Conservation (phyloP, 371 early-diverging fungal genomes). For the Mortierella sp. region DNA sequence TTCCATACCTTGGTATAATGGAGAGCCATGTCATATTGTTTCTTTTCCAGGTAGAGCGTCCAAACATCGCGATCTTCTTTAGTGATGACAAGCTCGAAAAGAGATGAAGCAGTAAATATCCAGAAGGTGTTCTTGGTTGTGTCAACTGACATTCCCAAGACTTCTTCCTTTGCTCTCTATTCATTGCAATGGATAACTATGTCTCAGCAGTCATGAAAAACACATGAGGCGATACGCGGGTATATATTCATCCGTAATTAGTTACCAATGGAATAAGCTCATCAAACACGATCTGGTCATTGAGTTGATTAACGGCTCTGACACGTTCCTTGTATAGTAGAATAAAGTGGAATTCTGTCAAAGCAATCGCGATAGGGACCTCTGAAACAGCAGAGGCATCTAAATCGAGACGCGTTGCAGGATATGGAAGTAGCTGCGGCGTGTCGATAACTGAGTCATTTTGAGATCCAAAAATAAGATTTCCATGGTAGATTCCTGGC, state of each 20-base stretch:
- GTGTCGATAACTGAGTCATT: conserved; percentile 84
- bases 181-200: neutral
- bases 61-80: conserved; percentile 95
- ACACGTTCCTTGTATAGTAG: conserved; percentile 82
- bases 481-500: conserved; percentile 88
- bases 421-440: conserved; percentile 84
- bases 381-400: conserved; percentile 62
- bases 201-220: neutral
- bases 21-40: conserved; percentile 81
- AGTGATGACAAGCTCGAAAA: conserved; percentile 88
- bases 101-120: conserved; percentile 82
- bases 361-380: conserved; percentile 78
- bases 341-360: conserved; percentile 91
- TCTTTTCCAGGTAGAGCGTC: conserved; percentile 84
- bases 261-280: conserved; percentile 78
- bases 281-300: conserved; percentile 85
- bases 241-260: neutral
- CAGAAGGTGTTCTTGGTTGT: conserved; percentile 86
- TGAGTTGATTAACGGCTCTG: conserved; percentile 83
- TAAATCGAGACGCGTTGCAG: conserved; percentile 64
- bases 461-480: conserved; percentile 82
- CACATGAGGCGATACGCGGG: neutral
- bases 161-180: conserved; percentile 66
- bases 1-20: conserved; percentile 77
- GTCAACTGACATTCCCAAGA: conserved; percentile 81